Percentiles rank a stretch among this genome's conserved stretches.
phyloP scores from a whole-genome alignment of 2,329 filamentous ascomycete genomes.

The Arthrinium phaeospermum region DNA sequence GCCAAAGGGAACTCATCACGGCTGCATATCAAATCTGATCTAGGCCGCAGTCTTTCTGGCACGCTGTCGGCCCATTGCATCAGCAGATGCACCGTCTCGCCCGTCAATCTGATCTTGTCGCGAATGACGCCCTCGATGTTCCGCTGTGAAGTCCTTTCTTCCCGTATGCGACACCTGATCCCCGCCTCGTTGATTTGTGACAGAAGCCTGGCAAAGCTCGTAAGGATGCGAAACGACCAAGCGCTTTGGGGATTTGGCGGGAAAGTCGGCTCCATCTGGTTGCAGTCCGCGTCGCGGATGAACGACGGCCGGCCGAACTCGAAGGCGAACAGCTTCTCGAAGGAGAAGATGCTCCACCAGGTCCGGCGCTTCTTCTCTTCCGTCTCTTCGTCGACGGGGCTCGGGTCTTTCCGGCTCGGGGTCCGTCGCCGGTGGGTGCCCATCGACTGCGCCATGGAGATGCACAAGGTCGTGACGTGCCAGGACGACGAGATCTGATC shows the following conservation, averaged over 20 bases:
- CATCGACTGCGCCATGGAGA: conserved; percentile 21
- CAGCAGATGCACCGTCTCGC: conserved; percentile 20
- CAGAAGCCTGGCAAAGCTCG: conserved; percentile 6
- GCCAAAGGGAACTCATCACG: conserved; percentile 21
- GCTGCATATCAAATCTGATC: conserved; percentile 22
- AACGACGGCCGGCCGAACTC: conserved; percentile 22
- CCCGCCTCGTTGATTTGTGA: conserved; percentile 18
- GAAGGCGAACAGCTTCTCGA: conserved; percentile 25
- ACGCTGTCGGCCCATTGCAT: conserved; percentile 21
- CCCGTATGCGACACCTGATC: conserved; percentile 17
- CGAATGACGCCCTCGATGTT: conserved; percentile 19
- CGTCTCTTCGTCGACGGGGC: conserved; percentile 14
- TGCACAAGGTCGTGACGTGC: conserved; percentile 20
- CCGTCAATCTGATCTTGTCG: conserved; percentile 22
- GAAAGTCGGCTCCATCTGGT: conserved; percentile 9
- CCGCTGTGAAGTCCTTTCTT: conserved; percentile 14
- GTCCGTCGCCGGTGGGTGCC: conserved; percentile 18
- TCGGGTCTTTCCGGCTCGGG: neutral
- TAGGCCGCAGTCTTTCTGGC: conserved; percentile 19
- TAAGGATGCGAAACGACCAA: conserved; percentile 21
- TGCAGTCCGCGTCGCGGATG: conserved; percentile 20
- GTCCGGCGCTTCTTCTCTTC: conserved; percentile 20
- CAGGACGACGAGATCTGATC: conserved; percentile 23
- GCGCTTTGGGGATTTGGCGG: neutral
- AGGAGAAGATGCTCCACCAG: conserved; percentile 25